Percentiles rank a stretch among this genome's conserved stretches.
These are phyloP conservation scores for Halophytophthora batemanensis DNA, from an alignment of 352 stramenopile genomes.

Conservation along the genomic window DNA sequence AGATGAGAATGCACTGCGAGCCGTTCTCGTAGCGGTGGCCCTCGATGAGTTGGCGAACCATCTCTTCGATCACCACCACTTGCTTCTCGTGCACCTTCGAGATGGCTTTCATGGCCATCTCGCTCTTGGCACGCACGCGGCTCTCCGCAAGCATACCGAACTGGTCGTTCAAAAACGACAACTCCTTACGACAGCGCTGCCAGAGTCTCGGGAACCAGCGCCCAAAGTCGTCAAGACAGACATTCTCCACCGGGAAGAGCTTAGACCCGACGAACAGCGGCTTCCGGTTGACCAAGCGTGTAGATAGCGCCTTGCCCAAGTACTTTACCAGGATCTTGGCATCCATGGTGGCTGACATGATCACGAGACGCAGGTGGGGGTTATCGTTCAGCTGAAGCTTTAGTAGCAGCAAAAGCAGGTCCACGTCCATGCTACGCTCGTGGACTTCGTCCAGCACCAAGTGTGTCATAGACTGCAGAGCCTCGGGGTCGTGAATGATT, in stretches of 20 bases:
- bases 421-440: slow-evolving; percentile 94
- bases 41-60: slow-evolving; percentile 58
- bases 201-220: slow-evolving; percentile 40
- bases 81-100: slow-evolving; percentile 64
- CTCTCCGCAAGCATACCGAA: slow-evolving; percentile 32
- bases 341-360: slow-evolving; percentile 97
- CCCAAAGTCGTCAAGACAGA: slow-evolving; percentile 56
- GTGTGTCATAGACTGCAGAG: slow-evolving; percentile 89
- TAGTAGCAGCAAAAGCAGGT: slow-evolving; percentile 93
- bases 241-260: slow-evolving; percentile 62
- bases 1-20: slow-evolving; percentile 92
- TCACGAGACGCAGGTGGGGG: slow-evolving; percentile 84
- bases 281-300: slow-evolving; percentile 46
- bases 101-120: slow-evolving; percentile 51
- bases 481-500: slow-evolving; percentile 90
- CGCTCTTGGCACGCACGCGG: slow-evolving; percentile 36
- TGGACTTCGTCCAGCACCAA: slow-evolving; percentile 97
- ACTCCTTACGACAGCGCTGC: slow-evolving; percentile 33
- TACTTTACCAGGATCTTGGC: slow-evolving; percentile 90
- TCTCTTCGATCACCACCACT: slow-evolving; percentile 48
- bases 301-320: slow-evolving; percentile 59
- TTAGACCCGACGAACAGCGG: slow-evolving; percentile 84
- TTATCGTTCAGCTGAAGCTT: slow-evolving; percentile 69
- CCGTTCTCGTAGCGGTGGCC: slow-evolving; percentile 26
- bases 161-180: slow-evolving; percentile 39